Percentiles rank a stretch among this genome's conserved stretches.
Evolutionary conservation across 2,329 filamentous ascomycete species (phyloP).

Genomic region (Rhynchosporium graminicola): DNA sequence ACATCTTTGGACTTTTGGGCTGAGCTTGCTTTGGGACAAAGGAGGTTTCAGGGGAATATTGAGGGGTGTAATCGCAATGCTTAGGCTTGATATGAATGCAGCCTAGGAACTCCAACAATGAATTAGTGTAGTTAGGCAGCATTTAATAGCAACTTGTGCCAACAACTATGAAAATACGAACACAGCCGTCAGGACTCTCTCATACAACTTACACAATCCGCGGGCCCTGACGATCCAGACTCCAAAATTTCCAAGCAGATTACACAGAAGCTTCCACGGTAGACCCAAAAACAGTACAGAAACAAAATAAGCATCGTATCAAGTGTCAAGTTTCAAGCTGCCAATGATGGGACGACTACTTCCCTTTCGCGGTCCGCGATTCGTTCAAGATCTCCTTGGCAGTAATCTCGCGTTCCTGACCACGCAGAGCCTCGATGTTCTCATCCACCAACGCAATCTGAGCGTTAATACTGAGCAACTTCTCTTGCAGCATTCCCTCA

Average conservation of each 20-base stretch:
- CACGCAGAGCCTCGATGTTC: conserved; percentile 57
- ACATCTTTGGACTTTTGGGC: conserved; percentile 11
- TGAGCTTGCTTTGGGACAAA: conserved; percentile 16
- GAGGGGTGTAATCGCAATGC: no score
- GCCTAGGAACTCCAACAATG: no score
- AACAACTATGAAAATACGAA: neutral
- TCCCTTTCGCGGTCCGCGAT: conserved; percentile 7
- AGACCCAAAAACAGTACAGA: neutral
- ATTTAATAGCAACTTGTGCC: neutral
- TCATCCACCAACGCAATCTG: conserved; percentile 81
- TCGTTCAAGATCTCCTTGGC: conserved; percentile 13
- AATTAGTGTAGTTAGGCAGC: no score
- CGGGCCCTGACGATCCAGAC: neutral
- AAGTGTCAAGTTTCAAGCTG: neutral
- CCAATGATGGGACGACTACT: conserved; percentile 2
- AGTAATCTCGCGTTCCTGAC: conserved; percentile 24
- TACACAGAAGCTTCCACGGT: neutral
- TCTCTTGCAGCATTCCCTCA: conserved; percentile 67
- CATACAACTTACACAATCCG: conserved; percentile 6
- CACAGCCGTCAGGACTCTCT: neutral
- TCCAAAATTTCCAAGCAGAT: neutral
- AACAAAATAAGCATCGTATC: conserved; percentile 3
- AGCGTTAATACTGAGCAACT: conserved; percentile 68
- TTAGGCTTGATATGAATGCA: no score
- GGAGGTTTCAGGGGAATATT: conserved; percentile 5